Evolutionary conservation across 352 stramenopile genomes (phyloP), one percentile per base, ranked within the genome.

Genomic region (Pythium vanterpoolii): DNA sequence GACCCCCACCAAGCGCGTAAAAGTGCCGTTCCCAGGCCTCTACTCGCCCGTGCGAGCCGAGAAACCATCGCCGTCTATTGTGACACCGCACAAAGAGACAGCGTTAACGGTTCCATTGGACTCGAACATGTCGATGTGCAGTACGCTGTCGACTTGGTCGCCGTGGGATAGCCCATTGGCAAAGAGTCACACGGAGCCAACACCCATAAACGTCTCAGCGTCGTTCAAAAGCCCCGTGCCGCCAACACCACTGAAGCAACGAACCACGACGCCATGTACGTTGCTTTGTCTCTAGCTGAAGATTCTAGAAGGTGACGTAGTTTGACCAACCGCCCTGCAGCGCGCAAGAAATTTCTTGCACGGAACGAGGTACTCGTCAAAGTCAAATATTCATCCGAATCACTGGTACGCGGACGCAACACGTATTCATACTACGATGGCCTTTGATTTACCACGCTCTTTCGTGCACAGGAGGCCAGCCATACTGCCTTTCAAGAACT

Each of bases 401-500:
- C 57, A 39, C 24, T 39, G 38, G 63, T 66, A 63, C 7, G 23
- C 28, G 21, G 21, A 11, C 28, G 23, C 34, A 6, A 5, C 48
- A 56, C 3, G 13, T 40, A 38, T 19, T 50, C 19, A 28, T 19
- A 18, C 18, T 52, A 28, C 18, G 16, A n/a, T 27, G 34, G 14
- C 34, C 14, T 8, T 8, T 5, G 2, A n/a, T 28, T 52, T 28
- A 52, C 45, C 4, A 39, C 6, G 5, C 13, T 42, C 18, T n/a
- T 36, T 42, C 14, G 34, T 19, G 34, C 34, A 42, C n/a, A 69
- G 56, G 62, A 40, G 34, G 18, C 21, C 10, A n/a, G 34, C 16
- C 28, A 38, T 1, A 45, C 44, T 19, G 3, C 51, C 27, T 87
- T 86, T 58, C 75, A 88, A 23, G 66, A 79, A 7, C 49, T 93